Evolutionary conservation across 768 basidiomycete genomes (phyloP).

Genomic region (Rhodotorula taiwanensis): DNA sequence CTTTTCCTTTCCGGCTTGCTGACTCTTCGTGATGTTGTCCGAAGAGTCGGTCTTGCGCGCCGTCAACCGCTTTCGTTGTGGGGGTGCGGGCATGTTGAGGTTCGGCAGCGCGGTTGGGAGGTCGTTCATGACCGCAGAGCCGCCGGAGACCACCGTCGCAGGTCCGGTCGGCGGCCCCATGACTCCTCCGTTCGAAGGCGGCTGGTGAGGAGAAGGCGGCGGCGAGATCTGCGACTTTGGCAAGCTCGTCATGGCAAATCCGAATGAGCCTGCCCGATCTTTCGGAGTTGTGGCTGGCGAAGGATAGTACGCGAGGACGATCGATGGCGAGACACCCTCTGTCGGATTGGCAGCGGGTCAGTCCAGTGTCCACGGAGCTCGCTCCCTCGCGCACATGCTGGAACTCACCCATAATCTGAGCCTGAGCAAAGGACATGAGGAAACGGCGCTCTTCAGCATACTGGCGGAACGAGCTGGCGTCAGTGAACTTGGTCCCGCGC

Average conservation of each 20-base stretch:
- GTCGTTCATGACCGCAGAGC: neutral
- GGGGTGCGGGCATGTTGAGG: neutral
- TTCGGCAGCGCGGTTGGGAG: neutral
- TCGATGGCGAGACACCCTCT: constrained; percentile 37
- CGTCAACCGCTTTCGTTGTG: constrained; percentile 26
- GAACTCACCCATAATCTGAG: constrained; percentile 37
- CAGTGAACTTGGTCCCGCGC: no score
- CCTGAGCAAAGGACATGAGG: constrained; percentile 38
- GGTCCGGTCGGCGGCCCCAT: no score
- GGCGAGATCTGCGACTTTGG: constrained; percentile 23
- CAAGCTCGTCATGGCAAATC: constrained; percentile 31
- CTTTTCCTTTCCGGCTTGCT: constrained; percentile 1
- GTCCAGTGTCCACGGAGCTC: neutral
- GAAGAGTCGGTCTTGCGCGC: constrained; percentile 15
- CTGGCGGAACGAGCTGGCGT: constrained; percentile 3
- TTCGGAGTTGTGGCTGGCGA: constrained; percentile 34
- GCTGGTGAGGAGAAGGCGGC: neutral
- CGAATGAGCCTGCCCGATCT: constrained; percentile 18
- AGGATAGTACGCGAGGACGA: constrained; percentile 42
- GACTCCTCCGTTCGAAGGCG: no score
- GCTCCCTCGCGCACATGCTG: no score
- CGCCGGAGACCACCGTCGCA: constrained; percentile 1
- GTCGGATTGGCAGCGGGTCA: neutral
- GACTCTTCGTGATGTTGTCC: constrained; percentile 7
- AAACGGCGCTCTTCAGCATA: constrained; percentile 39